Evolutionary conservation across 805 yeast genomes (phyloP).

Genomic region (Metschnikowia colocasiae): DNA sequence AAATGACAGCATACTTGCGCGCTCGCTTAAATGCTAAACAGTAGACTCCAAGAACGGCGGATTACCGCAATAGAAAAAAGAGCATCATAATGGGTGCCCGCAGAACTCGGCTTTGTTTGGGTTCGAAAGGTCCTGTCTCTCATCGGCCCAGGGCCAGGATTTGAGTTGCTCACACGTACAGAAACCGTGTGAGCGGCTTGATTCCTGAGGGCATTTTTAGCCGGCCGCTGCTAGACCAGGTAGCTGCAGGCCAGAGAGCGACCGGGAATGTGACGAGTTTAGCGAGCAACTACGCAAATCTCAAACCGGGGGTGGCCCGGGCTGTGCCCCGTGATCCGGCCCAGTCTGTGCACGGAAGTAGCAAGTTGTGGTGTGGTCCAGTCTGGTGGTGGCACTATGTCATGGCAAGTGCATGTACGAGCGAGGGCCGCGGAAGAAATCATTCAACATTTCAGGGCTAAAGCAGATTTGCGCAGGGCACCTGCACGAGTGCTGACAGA

Average conservation of each 20-base stretch:
- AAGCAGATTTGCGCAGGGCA: neutral
- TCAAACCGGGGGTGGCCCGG: too few species aligned
- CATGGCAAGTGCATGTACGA: neutral
- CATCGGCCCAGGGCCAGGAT: neutral
- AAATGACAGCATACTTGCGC: neutral
- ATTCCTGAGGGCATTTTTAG: neutral
- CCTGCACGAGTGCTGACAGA: slow-evolving; percentile 3
- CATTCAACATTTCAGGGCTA: neutral
- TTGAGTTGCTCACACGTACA: neutral
- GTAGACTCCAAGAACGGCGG: neutral
- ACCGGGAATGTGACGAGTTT: neutral
- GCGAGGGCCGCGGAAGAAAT: neutral
- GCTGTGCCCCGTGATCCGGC: too few species aligned
- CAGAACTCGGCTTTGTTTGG: neutral
- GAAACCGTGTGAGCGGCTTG: neutral
- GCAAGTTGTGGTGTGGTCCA: too few species aligned
- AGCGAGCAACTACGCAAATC: too few species aligned
- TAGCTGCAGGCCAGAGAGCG: neutral
- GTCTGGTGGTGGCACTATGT: too few species aligned
- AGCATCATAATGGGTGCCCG: neutral
- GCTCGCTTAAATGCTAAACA: neutral
- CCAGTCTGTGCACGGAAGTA: too few species aligned
- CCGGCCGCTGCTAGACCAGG: neutral
- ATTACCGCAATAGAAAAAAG: neutral
- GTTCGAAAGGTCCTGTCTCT: neutral